These are phyloP conservation scores for Russula olivacea DNA, from an alignment of 768 basidiomycete species.

Conservation along the genomic window DNA sequence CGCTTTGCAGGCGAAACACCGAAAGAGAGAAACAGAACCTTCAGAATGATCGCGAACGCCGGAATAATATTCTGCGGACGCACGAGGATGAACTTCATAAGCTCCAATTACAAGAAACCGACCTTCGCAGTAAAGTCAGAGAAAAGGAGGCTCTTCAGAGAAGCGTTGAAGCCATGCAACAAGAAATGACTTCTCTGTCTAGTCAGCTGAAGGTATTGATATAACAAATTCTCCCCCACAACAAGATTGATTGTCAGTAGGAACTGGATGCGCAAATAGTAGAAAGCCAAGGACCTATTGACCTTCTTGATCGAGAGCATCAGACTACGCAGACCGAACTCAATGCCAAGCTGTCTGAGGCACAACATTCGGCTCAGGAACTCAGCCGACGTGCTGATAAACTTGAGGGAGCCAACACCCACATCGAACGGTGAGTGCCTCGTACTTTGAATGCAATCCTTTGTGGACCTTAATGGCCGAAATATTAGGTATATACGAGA, in stretches of 20 bases:
- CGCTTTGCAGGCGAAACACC: conserved; percentile 46
- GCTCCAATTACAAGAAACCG: conserved; percentile 56
- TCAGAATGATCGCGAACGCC: conserved; percentile 56
- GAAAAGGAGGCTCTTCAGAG: conserved; percentile 54
- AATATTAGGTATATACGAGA: conserved; percentile 63
- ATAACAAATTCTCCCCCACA: background rate
- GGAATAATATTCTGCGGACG: conserved; percentile 44
- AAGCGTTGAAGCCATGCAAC: conserved; percentile 51
- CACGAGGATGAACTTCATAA: conserved; percentile 56
- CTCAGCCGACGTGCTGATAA: conserved; percentile 59
- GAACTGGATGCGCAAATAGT: conserved; percentile 55
- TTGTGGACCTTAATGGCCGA: background rate
- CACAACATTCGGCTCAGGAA: conserved; percentile 55
- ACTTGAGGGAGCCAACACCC: conserved; percentile 53
- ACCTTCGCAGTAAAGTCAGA: conserved; percentile 49
- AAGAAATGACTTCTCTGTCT: conserved; percentile 45
- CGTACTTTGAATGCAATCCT: background rate
- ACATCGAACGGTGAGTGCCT: conserved; percentile 53
- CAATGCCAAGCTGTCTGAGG: conserved; percentile 43
- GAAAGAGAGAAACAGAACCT: conserved; percentile 59
- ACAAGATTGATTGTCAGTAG: conserved; percentile 34
- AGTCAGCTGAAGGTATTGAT: conserved; percentile 46
- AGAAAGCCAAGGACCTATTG: conserved; percentile 60
- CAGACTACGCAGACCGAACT: conserved; percentile 46
- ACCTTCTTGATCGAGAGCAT: conserved; percentile 53